phyloP scores from a whole-genome alignment of 805 yeast genomes.

The Allodekkera sacchari region DNA sequence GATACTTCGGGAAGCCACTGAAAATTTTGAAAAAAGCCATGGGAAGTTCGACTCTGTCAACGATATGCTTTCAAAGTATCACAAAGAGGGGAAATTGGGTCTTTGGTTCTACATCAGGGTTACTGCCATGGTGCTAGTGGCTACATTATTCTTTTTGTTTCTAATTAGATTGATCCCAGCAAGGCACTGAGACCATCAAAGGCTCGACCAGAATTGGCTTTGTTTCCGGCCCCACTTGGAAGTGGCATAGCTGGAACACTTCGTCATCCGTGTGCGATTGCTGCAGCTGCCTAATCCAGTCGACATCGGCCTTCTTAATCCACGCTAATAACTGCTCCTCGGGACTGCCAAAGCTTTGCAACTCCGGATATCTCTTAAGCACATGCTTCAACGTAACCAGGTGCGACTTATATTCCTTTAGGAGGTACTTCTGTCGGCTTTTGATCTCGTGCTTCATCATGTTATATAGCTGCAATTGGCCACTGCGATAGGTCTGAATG shows the following conservation, averaged over 20 bases:
- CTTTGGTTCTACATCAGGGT: conserved; percentile 26
- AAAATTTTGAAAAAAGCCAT: conserved; percentile 23
- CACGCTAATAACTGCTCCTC: too few relatives aligned
- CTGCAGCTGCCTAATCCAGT: too few relatives aligned
- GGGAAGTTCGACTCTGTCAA: conserved; percentile 22
- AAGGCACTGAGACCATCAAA: too few relatives aligned
- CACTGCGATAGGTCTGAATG: conserved; percentile 28
- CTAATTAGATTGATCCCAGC: conserved; percentile 25
- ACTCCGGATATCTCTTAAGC: conserved; percentile 13
- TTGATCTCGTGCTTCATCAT: conserved; percentile 33
- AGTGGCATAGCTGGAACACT: too few relatives aligned
- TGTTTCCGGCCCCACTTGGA: too few relatives aligned
- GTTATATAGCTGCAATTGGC: conserved; percentile 33
- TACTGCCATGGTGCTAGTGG: conserved; percentile 12
- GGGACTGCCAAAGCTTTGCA: too few relatives aligned
- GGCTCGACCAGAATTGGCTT: too few relatives aligned
- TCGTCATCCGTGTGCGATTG: too few relatives aligned
- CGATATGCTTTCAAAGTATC: conserved; percentile 19
- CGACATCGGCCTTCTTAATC: too few relatives aligned
- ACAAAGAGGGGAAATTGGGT: conserved; percentile 24
- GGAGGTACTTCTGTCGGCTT: conserved; percentile 31
- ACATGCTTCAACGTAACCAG: conserved; percentile 20
- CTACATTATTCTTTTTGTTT: conserved; percentile 19
- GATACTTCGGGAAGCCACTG: conserved; percentile 25
- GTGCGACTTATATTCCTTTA: conserved; percentile 22